phyloP scores from a whole-genome alignment of 1,284 basidiomycete species.

The Leccinum insolens region DNA sequence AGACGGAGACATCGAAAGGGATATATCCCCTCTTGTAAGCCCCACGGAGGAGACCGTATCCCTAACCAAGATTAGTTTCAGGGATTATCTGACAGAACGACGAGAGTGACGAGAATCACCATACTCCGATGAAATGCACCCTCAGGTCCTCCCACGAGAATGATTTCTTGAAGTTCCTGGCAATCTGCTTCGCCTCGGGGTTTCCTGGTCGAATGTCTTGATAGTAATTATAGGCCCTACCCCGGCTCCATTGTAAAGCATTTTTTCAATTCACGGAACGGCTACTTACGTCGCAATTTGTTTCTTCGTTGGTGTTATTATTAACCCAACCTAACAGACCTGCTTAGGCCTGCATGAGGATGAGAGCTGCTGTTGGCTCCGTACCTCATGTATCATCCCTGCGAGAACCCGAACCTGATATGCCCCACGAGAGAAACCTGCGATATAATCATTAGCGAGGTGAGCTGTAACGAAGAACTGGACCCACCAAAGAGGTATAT shows the following conservation, averaged over 20 bases:
- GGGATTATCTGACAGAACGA: background rate
- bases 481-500: constrained; percentile 46
- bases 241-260: background rate
- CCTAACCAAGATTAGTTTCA: constrained; percentile 28
- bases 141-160: constrained; percentile 13
- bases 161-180: background rate
- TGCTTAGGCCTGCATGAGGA: background rate
- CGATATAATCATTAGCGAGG: background rate
- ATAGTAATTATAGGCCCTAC: constrained; percentile 40
- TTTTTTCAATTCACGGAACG: background rate
- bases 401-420: constrained; percentile 43
- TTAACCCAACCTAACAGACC: constrained; percentile 15
- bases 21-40: constrained; percentile 12
- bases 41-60: constrained; percentile 34
- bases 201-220: constrained; percentile 9
- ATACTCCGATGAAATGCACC: constrained; percentile 41
- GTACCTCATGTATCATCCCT: constrained; percentile 40
- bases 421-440: constrained; percentile 46
- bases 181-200: background rate
- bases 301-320: constrained; percentile 15
- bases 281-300: constrained; percentile 16
- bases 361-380: background rate
- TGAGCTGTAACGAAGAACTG: background rate
- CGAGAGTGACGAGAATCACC: constrained; percentile 17
- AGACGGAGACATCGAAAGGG: constrained; percentile 18